phyloP scores from a whole-genome alignment of 1,284 basidiomycete genomes.

The Leccinum colubrinum region DNA sequence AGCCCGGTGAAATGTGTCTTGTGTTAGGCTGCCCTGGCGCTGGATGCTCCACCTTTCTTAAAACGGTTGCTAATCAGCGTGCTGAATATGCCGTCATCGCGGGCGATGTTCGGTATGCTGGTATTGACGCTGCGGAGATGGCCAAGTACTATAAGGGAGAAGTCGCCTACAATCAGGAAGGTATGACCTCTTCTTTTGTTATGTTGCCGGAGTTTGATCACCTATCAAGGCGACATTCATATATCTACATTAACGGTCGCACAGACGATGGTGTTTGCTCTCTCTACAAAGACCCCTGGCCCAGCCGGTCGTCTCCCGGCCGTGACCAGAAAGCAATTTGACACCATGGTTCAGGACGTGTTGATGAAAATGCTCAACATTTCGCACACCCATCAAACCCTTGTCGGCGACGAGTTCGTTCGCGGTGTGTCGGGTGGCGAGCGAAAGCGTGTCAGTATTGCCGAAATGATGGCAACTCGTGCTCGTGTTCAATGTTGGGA shows the following conservation, averaged over 20 bases:
- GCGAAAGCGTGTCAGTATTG: constrained; percentile 84
- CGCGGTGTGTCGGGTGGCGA: constrained; percentile 88
- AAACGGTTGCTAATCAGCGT: constrained; percentile 72
- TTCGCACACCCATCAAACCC: constrained; percentile 69
- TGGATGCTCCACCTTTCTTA: constrained; percentile 80
- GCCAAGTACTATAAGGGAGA: constrained; percentile 74
- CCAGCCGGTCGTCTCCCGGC: constrained; percentile 70
- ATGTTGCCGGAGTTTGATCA: constrained; percentile 2
- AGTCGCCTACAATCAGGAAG: constrained; percentile 82
- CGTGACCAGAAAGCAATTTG: constrained; percentile 58
- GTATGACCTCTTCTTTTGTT: constrained; percentile 28
- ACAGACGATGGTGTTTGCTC: constrained; percentile 67
- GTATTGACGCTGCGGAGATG: constrained; percentile 66
- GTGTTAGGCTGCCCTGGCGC: constrained; percentile 85
- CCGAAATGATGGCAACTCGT: constrained; percentile 81
- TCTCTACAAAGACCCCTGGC: constrained; percentile 68
- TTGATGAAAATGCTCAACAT: constrained; percentile 82
- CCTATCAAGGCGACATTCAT: constrained; percentile 61
- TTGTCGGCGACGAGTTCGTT: constrained; percentile 83
- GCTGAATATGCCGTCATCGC: constrained; percentile 55
- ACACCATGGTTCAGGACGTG: constrained; percentile 55
- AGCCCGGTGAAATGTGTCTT: constrained; percentile 38
- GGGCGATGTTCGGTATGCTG: constrained; percentile 75
- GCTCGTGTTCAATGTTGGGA: constrained; percentile 82
- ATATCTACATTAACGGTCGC: constrained; percentile 76